Conservation (phyloP, 768 basidiomycete genomes). For the Pleurotus giganteus region DNA sequence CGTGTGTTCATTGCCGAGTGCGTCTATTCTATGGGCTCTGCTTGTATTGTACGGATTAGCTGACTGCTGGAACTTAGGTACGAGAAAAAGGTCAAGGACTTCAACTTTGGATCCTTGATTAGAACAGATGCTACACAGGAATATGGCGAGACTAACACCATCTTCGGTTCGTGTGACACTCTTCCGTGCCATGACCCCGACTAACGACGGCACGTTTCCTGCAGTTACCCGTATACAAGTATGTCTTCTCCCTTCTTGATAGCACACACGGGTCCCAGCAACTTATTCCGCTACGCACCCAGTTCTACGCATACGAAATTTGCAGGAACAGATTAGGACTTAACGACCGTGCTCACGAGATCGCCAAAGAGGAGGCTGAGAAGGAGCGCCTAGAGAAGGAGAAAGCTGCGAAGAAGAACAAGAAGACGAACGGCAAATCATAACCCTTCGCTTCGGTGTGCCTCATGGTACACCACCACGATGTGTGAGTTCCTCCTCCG, state of each 20-base stretch:
- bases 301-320: constrained; percentile 90
- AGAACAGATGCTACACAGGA: constrained; percentile 75
- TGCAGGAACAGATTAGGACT: constrained; percentile 85
- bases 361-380: constrained; percentile 70
- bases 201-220: constrained; percentile 8
- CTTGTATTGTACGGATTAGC: constrained; percentile 1
- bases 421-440: constrained; percentile 7
- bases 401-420: constrained; percentile 29
- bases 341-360: constrained; percentile 83
- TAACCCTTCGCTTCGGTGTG: background rate
- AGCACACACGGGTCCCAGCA: constrained; percentile 12
- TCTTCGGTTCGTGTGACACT: constrained; percentile 66
- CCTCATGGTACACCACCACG: background rate
- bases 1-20: constrained; percentile 80
- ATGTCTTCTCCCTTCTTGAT: constrained; percentile 18
- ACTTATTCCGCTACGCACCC: background rate
- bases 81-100: constrained; percentile 87
- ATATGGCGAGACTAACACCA: constrained; percentile 90
- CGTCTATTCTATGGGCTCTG: constrained; percentile 18
- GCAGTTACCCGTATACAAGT: constrained; percentile 73
- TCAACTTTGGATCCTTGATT: constrained; percentile 96
- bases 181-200: background rate
- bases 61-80: constrained; percentile 48
- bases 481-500: too few relatives aligned
- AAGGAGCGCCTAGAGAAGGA: constrained; percentile 63